phyloP scores from a whole-genome alignment of 257 asterid genomes.

The Scutellaria baicalensis region DNA sequence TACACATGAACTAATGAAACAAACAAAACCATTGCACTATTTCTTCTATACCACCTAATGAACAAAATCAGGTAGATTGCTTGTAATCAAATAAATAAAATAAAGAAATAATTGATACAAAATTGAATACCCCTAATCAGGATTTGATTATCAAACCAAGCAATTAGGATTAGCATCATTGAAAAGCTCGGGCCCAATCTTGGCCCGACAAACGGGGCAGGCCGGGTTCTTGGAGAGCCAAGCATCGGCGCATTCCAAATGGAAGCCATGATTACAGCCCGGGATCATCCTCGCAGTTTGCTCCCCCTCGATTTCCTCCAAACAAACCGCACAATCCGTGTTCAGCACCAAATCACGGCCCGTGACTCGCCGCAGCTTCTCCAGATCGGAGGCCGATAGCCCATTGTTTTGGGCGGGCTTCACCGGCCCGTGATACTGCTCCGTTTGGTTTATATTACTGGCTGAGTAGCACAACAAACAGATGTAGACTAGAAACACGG shows the following conservation, averaged over 20 bases:
- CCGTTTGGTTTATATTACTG: neutral
- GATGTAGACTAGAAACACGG: conserved; percentile 67
- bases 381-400: conserved; percentile 60
- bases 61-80: neutral
- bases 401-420: conserved; percentile 37
- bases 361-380: conserved; percentile 52
- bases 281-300: conserved; percentile 67
- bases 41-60: neutral
- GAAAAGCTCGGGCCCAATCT: conserved; percentile 43
- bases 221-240: conserved; percentile 63
- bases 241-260: conserved; percentile 62
- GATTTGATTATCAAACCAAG: neutral
- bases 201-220: conserved; percentile 77
- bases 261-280: conserved; percentile 88
- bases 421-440: conserved; percentile 15
- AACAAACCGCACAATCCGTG: conserved; percentile 74
- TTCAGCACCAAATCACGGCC: conserved; percentile 65
- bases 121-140: neutral
- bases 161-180: conserved; percentile 43
- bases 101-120: neutral
- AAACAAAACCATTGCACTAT: neutral
- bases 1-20: too few relatives aligned
- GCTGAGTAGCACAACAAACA: conserved; percentile 76
- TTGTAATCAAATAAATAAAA: neutral
- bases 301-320: conserved; percentile 58